Percentiles rank a stretch among this genome's conserved stretches.
Evolutionary conservation across 1,139 yeast genomes (phyloP).

Genomic region (Yamadazyma kanchanaburiensis): DNA sequence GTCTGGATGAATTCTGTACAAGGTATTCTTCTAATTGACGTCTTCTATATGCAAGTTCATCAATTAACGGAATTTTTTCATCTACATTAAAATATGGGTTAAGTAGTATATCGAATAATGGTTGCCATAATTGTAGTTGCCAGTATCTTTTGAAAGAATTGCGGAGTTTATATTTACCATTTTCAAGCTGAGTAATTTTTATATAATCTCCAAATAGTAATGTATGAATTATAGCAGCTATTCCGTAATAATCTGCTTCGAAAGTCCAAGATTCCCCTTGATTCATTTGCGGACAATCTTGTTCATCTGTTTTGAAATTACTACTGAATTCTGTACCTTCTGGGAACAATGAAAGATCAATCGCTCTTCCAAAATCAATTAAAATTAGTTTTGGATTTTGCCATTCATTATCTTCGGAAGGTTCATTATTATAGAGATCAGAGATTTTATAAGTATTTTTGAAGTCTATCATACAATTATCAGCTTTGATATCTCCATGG

Average conservation of each 20-base stretch:
- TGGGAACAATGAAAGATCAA: conserved; percentile 63
- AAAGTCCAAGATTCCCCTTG: conserved; percentile 65
- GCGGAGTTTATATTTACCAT: conserved; percentile 32
- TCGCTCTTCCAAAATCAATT: conserved; percentile 82
- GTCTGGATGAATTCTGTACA: conserved; percentile 12
- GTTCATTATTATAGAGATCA: conserved; percentile 28
- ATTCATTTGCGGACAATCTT: conserved; percentile 77
- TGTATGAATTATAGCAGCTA: conserved; percentile 73
- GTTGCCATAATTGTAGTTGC: conserved; percentile 67
- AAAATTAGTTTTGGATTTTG: conserved; percentile 53
- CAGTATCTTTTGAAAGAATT: conserved; percentile 68
- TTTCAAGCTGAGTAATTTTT: conserved; percentile 28
- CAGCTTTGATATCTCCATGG: conserved; percentile 87
- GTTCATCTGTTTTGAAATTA: conserved; percentile 64
- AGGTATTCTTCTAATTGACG: conserved; percentile 44
- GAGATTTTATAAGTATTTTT: conserved; percentile 18
- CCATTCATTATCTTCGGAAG: conserved; percentile 42
- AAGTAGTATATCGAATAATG: conserved; percentile 60
- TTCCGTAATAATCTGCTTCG: conserved; percentile 82
- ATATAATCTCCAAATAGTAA: conserved; percentile 69
- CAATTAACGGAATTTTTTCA: conserved; percentile 37
- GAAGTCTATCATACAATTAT: conserved; percentile 77
- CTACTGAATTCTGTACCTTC: conserved; percentile 52
- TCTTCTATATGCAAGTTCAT: conserved; percentile 35
- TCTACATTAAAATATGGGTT: conserved; percentile 45